Conservation (phyloP, 2,329 filamentous ascomycete genomes). For the Stylonectria norvegica region DNA sequence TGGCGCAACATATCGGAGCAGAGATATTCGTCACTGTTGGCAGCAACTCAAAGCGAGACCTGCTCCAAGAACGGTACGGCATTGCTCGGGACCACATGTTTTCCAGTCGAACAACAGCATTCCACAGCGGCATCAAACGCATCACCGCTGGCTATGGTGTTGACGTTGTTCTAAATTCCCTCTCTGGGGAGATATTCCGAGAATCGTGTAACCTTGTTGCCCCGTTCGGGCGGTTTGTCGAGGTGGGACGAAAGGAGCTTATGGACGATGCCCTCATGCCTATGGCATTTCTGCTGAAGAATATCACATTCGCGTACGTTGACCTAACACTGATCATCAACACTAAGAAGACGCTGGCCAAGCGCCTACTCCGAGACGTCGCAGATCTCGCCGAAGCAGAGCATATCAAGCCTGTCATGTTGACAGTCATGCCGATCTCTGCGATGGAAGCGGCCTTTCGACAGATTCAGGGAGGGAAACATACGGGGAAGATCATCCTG, state of each 20-base stretch:
- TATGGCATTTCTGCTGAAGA: constrained; percentile 31
- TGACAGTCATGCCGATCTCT: constrained; percentile 9
- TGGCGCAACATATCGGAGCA: constrained; percentile 19
- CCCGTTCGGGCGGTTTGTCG: constrained; percentile 30
- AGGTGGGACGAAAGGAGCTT: constrained; percentile 32
- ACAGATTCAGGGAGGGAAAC: constrained; percentile 5
- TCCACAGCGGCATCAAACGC: constrained; percentile 21
- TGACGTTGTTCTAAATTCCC: constrained; percentile 29
- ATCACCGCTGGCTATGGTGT: constrained; percentile 25
- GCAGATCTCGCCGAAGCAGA: neutral
- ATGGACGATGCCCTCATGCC: constrained; percentile 2
- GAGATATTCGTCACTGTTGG: constrained; percentile 32
- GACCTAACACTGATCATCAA: neutral
- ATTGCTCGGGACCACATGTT: constrained; percentile 31
- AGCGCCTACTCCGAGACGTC: neutral
- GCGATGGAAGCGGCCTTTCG: neutral
- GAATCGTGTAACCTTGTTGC: constrained; percentile 31
- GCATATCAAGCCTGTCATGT: neutral
- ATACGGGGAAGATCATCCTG: constrained; percentile 9
- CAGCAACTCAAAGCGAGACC: constrained; percentile 25
- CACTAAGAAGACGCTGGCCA: neutral
- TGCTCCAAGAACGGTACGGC: constrained; percentile 23
- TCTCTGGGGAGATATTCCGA: constrained; percentile 24
- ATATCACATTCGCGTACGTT: constrained; percentile 1
- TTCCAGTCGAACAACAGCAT: constrained; percentile 22